phyloP scores from a whole-genome alignment of 2,329 filamentous ascomycete genomes.

The Xylariaceae sp. region DNA sequence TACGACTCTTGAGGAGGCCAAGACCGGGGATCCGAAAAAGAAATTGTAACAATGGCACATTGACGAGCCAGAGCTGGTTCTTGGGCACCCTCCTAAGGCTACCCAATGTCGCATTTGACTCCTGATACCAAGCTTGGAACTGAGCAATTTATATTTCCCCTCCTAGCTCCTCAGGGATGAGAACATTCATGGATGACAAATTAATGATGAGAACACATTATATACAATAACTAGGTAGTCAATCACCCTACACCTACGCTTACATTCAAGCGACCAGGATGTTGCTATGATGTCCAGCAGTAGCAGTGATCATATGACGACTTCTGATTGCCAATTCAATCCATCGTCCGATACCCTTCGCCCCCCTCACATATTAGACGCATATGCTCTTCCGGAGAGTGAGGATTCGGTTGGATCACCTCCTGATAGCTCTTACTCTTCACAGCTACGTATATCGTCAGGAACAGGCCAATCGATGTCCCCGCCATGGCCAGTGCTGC shows the following conservation, averaged over 20 bases:
- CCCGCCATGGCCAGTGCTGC: conserved; percentile 49
- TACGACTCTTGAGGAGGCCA: neutral
- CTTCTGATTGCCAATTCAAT: conserved; percentile 3
- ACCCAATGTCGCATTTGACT: neutral
- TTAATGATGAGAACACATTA: neutral
- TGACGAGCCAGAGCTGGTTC: neutral
- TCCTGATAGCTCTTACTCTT: conserved; percentile 22
- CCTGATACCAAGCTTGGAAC: neutral
- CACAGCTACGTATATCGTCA: conserved; percentile 25
- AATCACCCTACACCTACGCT: neutral
- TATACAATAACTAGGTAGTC: neutral
- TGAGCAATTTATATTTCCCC: neutral
- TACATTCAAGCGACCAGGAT: neutral
- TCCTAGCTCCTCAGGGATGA: neutral
- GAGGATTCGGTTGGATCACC: conserved; percentile 4
- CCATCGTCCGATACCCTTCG: conserved; percentile 15
- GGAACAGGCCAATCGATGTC: conserved; percentile 46
- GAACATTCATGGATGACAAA: neutral
- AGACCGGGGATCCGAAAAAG: neutral
- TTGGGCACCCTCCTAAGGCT: neutral
- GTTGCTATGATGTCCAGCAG: neutral
- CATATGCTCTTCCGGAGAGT: conserved; percentile 6
- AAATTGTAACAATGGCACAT: neutral
- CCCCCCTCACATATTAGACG: conserved; percentile 10
- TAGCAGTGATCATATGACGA: neutral